These are phyloP conservation scores for Pichia cephalocereana DNA, from an alignment of 805 yeast species.

Conservation along the genomic window DNA sequence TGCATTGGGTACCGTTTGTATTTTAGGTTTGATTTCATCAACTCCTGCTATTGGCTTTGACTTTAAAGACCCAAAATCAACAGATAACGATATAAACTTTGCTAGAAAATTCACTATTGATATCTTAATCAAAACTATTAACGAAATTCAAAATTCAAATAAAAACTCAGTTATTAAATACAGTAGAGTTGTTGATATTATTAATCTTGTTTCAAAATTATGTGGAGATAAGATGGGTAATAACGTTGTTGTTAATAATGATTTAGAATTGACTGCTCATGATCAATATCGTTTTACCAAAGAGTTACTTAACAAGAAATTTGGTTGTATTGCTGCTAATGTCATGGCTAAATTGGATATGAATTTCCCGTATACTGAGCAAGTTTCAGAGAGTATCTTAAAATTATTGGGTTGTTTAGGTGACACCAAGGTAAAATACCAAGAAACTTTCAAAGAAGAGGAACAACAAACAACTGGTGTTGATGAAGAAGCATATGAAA, in stretches of 20 bases:
- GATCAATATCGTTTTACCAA: conserved; percentile 61
- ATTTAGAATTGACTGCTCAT: conserved; percentile 37
- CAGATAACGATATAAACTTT: conserved; percentile 62
- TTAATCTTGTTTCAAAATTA: conserved; percentile 38
- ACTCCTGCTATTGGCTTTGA: conserved; percentile 42
- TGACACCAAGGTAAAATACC: conserved; percentile 45
- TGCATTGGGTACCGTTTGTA: conserved; percentile 48
- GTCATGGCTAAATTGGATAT: conserved; percentile 61
- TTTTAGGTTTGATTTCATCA: conserved; percentile 55
- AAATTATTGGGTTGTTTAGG: conserved; percentile 52
- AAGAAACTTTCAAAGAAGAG: conserved; percentile 44
- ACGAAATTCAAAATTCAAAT: conserved; percentile 35
- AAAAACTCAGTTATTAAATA: conserved; percentile 37
- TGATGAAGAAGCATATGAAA: conserved; percentile 25
- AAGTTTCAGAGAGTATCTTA: conserved; percentile 49
- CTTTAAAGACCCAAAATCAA: conserved; percentile 36
- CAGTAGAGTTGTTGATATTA: conserved; percentile 43
- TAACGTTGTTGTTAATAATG: conserved; percentile 29
- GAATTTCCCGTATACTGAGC: conserved; percentile 58
- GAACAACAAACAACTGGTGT: conserved; percentile 20
- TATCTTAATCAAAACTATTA: conserved; percentile 50
- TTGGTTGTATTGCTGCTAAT: conserved; percentile 47
- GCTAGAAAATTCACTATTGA: conserved; percentile 71
- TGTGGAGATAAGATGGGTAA: conserved; percentile 33
- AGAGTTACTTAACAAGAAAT: conserved; percentile 57